Base-by-base conservation (phyloP, 2,329 filamentous ascomycete species). In the Nigrospora sphaerica region DNA sequence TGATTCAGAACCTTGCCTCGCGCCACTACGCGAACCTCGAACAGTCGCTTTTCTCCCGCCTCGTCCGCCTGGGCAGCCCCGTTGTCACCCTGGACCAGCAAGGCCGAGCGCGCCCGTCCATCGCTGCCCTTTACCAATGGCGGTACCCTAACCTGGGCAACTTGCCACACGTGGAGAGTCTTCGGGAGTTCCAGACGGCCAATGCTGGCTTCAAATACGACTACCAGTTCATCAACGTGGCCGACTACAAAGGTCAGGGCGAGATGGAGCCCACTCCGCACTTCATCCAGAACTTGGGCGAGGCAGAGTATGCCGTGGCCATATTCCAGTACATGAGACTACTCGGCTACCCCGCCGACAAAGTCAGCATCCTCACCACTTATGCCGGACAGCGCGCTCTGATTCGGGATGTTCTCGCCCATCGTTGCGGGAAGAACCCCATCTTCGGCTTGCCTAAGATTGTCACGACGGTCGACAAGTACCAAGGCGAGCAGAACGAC, bases 401-500 rank as follows among this genome's bases (percentile, higher is more conserved):
- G 57, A 88, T 98, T 50, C 84, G 79, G 57, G 92, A 98, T 64
- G 89, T 98, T 4, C 69, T 98, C 44, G 72, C 71, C 13, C 88
- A 95, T 61, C 79, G 93, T 48, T 98, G 93, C 65, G 85, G 83
- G 34, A 85, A 80, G 57, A 95, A 90, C 57, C 71, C 83, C 2
- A 71, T 97, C 17, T 98, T 98, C 67, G 91, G 92, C 10, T 71
- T 95, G 65, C 93, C 93, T 16, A 86, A 85, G 65, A 85, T 86
- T 45, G 88, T 98, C 28, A 91, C 88, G 4, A 98, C 95, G 6
- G 92, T 98, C 52, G 93, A 98, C 71, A 96, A 95, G 65, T 98
- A 97, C 61, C 93, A 98, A 71, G 95, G 93, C 63, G 93, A 98
- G 73, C 93, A 98, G 68, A 98, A 98, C 67, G 93, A 98, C 61